Percentiles rank a stretch among this genome's conserved stretches.
Conservation (phyloP, 2,329 filamentous ascomycete species). For the Arthroderma sp. region DNA sequence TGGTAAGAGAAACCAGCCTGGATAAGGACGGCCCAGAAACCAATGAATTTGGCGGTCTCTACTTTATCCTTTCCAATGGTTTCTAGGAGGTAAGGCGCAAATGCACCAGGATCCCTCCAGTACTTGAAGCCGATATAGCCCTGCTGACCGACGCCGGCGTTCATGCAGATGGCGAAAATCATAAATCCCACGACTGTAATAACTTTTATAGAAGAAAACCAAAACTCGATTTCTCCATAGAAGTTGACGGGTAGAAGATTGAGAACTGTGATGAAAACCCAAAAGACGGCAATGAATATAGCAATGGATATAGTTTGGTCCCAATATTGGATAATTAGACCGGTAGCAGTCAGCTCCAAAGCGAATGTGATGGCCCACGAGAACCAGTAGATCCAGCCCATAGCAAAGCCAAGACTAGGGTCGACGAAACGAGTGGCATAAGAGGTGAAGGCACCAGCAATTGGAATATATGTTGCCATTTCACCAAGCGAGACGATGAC, state of each 20-base stretch:
- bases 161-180: conserved; percentile 63
- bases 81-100: conserved; percentile 46
- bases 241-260: conserved; percentile 61
- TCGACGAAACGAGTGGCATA: conserved; percentile 66
- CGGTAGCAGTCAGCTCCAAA: conserved; percentile 58
- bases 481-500: conserved; percentile 57
- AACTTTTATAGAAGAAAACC: conserved; percentile 65
- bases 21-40: conserved; percentile 42
- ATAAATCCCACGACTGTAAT: conserved; percentile 61
- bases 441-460: conserved; percentile 61
- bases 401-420: conserved; percentile 58
- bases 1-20: conserved; percentile 30
- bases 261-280: conserved; percentile 52
- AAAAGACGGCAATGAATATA: conserved; percentile 63
- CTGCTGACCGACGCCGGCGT: conserved; percentile 55
- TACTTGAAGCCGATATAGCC: conserved; percentile 64
- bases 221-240: conserved; percentile 69
- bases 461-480: conserved; percentile 66
- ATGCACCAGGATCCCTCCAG: conserved; percentile 51
- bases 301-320: conserved; percentile 47
- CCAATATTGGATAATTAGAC: conserved; percentile 68
- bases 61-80: conserved; percentile 29
- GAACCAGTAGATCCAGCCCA: conserved; percentile 79
- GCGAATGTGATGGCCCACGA: conserved; percentile 62
- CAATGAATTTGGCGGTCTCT: conserved; percentile 49